Base-by-base conservation (phyloP, 176 grass and related monocot genomes). In the Oryza brachyantha region DNA sequence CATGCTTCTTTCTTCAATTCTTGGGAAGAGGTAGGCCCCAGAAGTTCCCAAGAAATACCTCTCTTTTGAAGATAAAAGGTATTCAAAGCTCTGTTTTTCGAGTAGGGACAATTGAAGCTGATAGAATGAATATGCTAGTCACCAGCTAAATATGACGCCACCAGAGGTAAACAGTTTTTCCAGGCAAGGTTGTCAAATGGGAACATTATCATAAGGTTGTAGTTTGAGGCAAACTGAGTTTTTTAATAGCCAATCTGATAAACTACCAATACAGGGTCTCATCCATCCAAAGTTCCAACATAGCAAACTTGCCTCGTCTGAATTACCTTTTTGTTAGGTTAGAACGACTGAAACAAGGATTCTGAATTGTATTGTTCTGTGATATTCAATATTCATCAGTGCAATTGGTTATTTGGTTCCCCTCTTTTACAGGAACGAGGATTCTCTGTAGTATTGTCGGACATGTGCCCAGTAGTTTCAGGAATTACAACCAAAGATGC, bases 391-490 rank as follows among this genome's bases (percentile, higher is more conserved):
- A 29, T 2, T 4, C 10, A 37, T 31, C 38, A 38, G 3, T 74
- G 28, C 27, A 29, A 42, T 58, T 62, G 22, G 1, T 80, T 35
- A 24, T 70, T 65, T 80, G 27, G 46, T 65, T 24, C 69, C 12
- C 38, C 55, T 70, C 3, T 14, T 81, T 1, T 85, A 46, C 82
- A 97, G 91, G 80, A 92, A 52, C 79, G 77, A 19, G 90, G 92
- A 3, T 98, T 98, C 78, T 98, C 95, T 7, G 91, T 92, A 29
- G 85, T 98, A 61, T 48, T 98, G 58, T 94, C 92, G 8, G 95
- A 98, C 67, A 98, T 98, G 95, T 98, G 92, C 22, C 92, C 92
- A 10, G n/a, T 72, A 17, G 88, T 98, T 63, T 98, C 95, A 31
- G 95, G 95, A 21, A 98, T 98, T 74, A 88, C 87, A 57, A 90